Base-by-base conservation (phyloP, 148 eudicot genomes). In the Spergularia bocconei region DNA sequence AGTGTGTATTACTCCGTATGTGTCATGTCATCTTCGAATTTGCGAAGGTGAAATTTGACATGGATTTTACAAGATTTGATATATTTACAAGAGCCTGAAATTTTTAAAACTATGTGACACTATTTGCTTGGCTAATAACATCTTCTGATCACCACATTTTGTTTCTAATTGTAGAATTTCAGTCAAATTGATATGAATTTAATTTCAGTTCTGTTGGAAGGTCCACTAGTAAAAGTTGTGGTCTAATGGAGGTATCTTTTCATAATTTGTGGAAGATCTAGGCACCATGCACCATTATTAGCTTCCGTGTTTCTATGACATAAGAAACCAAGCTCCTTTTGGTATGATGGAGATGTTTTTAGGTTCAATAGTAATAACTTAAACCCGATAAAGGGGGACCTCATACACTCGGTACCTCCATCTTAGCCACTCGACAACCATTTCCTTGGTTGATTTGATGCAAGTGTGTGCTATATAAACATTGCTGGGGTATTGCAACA, bases 281-380 rank as follows among this genome's bases (percentile, higher is more conserved):
- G 72, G 76, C 71, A 78, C 75, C 64, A 17, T 29, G 76, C 80
- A 78, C 76, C 78, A 73, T 53, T 25, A 16, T 56, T 11, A 62
- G 4, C 80, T 71, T 77, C 4, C 70, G 75, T 77, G 75, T 70
- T 66, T 63, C 17, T 59, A 53, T 69, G 19, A 53, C 16, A 77
- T 15, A 63, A 70, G 36, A 61, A 51, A 57, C 15, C 66, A 50
- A 36, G 2, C 75, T 63, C n/a, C 54, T 19, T 71, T 65, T 47
- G 36, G 58, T 56, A 9, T 39, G 58, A 64, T 63, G 72, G 23
- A 33, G 19, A 71, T 39, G 51, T 61, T 29, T 73, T 54, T 44
- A 44, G 48, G 48, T 44, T 44, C 10, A 9, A 44, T 44, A 44
- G 10, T 44, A 5, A 6, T 44, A 29, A 29, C 36, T 29, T 2